A percentile compares a stretch with the other conserved stretches of the same genome.
phyloP scores from a whole-genome alignment of 2,329 filamentous ascomycete genomes.

The Coleophoma crateriformis region DNA sequence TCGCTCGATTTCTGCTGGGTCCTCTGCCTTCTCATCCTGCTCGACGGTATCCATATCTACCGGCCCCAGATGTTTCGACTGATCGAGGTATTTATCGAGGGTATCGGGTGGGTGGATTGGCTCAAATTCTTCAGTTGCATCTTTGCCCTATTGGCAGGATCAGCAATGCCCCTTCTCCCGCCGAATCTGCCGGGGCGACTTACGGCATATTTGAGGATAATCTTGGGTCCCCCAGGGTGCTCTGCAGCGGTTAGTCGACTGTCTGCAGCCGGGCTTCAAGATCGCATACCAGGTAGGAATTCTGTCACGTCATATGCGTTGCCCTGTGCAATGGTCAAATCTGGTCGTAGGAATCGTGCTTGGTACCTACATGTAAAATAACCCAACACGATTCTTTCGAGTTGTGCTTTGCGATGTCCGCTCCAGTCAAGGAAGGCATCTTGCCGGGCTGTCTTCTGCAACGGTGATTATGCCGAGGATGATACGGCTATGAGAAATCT shows the following conservation, averaged over 20 bases:
- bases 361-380: constrained; percentile 62
- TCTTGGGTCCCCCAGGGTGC: constrained; percentile 83
- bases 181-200: constrained; percentile 15
- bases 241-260: constrained; percentile 38
- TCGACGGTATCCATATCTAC: constrained; percentile 82
- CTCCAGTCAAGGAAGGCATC: constrained; percentile 37
- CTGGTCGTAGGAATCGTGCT: constrained; percentile 4
- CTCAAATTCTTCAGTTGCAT: constrained; percentile 87
- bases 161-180: background rate
- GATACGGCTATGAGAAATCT: no score
- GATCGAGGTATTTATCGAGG: constrained; percentile 75
- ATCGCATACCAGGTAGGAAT: constrained; percentile 63
- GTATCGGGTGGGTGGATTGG: constrained; percentile 88
- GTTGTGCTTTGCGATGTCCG: constrained; percentile 67
- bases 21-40: constrained; percentile 57
- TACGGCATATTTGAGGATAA: constrained; percentile 91
- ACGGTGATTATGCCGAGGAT: no score
- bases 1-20: constrained; percentile 68
- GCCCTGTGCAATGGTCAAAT: constrained; percentile 38
- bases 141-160: constrained; percentile 56
- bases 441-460: constrained; percentile 2
- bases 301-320: constrained; percentile 88
- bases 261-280: background rate
- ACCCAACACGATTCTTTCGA: constrained; percentile 85
- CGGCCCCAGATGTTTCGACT: constrained; percentile 80